Conservation (phyloP, 2,329 filamentous ascomycete genomes). For the Colletotrichum lini region DNA sequence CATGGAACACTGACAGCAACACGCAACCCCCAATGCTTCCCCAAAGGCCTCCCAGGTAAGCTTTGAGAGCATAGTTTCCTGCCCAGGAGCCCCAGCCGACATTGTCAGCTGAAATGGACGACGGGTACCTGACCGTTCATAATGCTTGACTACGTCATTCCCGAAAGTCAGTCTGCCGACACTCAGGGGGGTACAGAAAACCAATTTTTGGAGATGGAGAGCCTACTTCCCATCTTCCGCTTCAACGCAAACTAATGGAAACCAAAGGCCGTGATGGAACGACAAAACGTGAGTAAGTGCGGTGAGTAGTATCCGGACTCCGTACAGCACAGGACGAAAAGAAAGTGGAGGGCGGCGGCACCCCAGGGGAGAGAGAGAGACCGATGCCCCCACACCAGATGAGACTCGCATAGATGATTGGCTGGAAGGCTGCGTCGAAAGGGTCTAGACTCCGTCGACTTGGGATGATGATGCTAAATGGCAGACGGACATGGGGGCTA, state of each 20-base stretch:
- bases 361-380: conserved; percentile 9
- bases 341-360: not conserved
- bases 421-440: conserved; percentile 18
- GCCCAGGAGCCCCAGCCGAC: not conserved
- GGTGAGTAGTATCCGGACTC: not conserved
- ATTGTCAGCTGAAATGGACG: conserved; percentile 34
- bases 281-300: not conserved
- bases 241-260: not conserved
- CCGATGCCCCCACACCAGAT: conserved; percentile 22
- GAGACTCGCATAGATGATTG: conserved; percentile 24
- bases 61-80: not conserved
- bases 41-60: not conserved
- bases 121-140: conserved; percentile 38
- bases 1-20: not conserved
- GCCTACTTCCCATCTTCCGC: not conserved
- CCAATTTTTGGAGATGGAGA: not conserved
- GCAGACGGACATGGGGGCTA: conserved; percentile 31
- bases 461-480: conserved; percentile 41
- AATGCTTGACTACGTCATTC: conserved; percentile 39
- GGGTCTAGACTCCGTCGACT: conserved; percentile 33
- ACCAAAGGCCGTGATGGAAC: not conserved
- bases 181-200: conserved; percentile 23
- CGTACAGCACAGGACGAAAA: too few relatives aligned
- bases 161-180: conserved; percentile 27
- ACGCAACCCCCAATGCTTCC: not conserved